Evolutionary conservation across 116 monocot genomes (phyloP).

Genomic region (Papilionanthe hybrid): DNA sequence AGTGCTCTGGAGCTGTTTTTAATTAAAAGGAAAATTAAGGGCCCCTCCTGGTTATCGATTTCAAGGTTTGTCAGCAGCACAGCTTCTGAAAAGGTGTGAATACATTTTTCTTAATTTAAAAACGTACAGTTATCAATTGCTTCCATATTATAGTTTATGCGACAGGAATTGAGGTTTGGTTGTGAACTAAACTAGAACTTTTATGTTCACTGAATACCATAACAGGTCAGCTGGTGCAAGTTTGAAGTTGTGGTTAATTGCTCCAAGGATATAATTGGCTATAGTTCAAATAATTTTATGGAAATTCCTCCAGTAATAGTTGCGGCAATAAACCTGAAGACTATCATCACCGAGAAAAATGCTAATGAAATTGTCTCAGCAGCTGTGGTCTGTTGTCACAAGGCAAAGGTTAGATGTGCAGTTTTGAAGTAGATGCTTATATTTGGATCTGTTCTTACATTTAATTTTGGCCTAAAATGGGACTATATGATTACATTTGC

Average conservation of each 20-base stretch:
- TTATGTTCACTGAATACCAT: neutral
- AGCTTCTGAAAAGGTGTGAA: conserved; percentile 51
- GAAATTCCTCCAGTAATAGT: conserved; percentile 77
- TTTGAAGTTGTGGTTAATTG: conserved; percentile 79
- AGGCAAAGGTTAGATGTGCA: conserved; percentile 60
- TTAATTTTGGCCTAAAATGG: neutral
- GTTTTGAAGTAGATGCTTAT: neutral
- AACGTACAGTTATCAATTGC: neutral
- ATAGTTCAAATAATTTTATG: conserved; percentile 39
- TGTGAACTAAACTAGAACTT: neutral
- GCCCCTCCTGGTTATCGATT: conserved; percentile 93
- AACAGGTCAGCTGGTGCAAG: conserved; percentile 98
- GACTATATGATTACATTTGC: neutral
- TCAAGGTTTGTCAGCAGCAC: conserved; percentile 61
- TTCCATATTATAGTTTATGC: neutral
- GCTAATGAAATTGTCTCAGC: conserved; percentile 87
- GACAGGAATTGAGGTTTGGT: neutral
- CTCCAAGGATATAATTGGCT: conserved; percentile 62
- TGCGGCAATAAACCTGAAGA: conserved; percentile 90
- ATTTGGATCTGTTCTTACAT: neutral
- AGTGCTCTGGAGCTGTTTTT: conserved; percentile 95
- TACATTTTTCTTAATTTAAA: conserved; percentile 2
- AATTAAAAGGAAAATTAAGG: conserved; percentile 86
- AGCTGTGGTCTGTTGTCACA: conserved; percentile 82
- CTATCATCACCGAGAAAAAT: conserved; percentile 65